Conservation (phyloP, 257 asterid species). For the Haberlea rhodopensis region DNA sequence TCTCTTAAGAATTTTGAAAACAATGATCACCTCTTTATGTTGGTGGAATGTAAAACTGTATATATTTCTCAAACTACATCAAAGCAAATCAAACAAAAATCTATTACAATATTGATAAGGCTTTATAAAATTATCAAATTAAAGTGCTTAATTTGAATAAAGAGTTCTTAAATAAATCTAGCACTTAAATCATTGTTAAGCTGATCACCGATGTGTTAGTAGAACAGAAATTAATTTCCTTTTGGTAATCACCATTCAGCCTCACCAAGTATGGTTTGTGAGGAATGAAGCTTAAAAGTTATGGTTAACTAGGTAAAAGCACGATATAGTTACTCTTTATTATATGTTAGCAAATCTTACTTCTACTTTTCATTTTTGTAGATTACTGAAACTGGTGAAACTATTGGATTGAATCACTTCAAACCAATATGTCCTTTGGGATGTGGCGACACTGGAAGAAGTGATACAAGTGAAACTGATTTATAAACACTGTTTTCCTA, state of each 20-base stretch:
- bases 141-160: too few relatives aligned
- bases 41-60: too few relatives aligned
- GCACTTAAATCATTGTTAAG: too few relatives aligned
- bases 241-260: background rate
- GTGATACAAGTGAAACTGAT: conserved; percentile 30
- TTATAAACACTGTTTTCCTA: conserved; percentile 11
- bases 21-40: background rate
- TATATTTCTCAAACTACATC: background rate
- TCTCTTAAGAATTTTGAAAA: background rate
- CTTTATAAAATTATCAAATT: too few relatives aligned
- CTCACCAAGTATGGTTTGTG: background rate
- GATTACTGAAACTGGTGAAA: conserved; percentile 70
- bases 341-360: conserved; percentile 13
- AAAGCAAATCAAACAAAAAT: background rate
- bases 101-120: too few relatives aligned
- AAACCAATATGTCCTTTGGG: conserved; percentile 95
- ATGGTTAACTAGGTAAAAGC: background rate
- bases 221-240: background rate
- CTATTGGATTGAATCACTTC: conserved; percentile 78
- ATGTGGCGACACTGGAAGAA: conserved; percentile 99
- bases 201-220: too few relatives aligned
- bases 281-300: background rate
- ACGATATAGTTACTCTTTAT: background rate
- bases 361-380: conserved; percentile 31
- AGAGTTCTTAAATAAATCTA: too few relatives aligned